A percentile compares a stretch with the other conserved stretches of the same genome.
These are phyloP conservation scores for Cryptococcus depauperatus DNA, from an alignment of 1,284 basidiomycete species.

Conservation along the genomic window DNA sequence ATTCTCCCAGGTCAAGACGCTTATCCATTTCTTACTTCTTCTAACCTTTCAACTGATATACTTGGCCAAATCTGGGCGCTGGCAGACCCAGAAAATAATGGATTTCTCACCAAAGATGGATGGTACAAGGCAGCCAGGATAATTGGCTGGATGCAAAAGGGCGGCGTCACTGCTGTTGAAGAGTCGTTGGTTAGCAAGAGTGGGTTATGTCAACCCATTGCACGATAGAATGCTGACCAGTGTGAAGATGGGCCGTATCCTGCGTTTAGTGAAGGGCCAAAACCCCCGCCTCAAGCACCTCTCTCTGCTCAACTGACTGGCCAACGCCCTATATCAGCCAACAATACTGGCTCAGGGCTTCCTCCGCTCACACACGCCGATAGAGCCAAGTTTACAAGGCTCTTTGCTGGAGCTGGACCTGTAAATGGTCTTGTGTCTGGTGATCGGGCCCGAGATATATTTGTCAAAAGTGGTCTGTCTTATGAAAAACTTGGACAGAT, in stretches of 20 bases:
- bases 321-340: conserved; percentile 47
- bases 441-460: conserved; percentile 85
- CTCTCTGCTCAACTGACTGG: conserved; percentile 16
- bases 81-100: conserved; percentile 86
- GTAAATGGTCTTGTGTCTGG: conserved; percentile 68
- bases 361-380: conserved; percentile 69
- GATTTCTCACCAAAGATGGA: conserved; percentile 76
- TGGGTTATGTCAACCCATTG: conserved; percentile 10
- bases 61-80: conserved; percentile 92
- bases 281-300: conserved; percentile 36
- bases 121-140: conserved; percentile 79
- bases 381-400: conserved; percentile 67
- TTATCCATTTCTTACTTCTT: conserved; percentile 68
- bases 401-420: conserved; percentile 69
- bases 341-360: conserved; percentile 36
- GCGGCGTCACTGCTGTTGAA: conserved; percentile 40
- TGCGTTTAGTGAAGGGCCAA: conserved; percentile 62
- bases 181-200: conserved; percentile 18
- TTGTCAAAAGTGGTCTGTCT: conserved; percentile 83
- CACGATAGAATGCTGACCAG: too few relatives aligned
- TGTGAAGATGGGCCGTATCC: conserved; percentile 69
- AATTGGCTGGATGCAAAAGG: conserved; percentile 87
- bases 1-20: conserved; percentile 78
- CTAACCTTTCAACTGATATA: conserved; percentile 63
- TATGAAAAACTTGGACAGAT: conserved; percentile 88